Base-by-base conservation (phyloP, 768 basidiomycete species). In the Gloeophyllum trabeum region DNA sequence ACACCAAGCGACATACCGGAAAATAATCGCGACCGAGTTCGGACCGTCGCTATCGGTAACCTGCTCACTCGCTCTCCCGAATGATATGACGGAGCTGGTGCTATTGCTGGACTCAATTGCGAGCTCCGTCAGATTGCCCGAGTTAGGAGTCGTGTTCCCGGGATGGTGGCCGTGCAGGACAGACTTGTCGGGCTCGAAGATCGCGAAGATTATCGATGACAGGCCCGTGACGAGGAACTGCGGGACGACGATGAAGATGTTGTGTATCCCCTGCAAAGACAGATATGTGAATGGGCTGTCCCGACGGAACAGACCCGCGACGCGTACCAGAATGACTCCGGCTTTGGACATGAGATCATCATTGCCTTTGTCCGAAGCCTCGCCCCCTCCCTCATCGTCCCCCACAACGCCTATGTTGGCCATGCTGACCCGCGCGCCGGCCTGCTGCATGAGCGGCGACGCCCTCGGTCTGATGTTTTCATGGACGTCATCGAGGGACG, bases 151-250 rank as follows among this genome's bases (percentile, higher is more conserved):
- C 12, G 46, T 39, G 26, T 40, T 48, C n/a, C 48, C 49, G 18
- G 49, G 34, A 44, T 53, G 48, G 37, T 67, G 61, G 1, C 60
- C 59, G 6, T 66, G 67, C 1, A 66, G 46, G 21, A 58, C 63
- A 4, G 67, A 64, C 42, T 70, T 75, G 20, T 61, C 54, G 1
- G 84, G 81, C 46, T 94, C 92, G 46, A 91, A 69, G 4, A 96
- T 60, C 13, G 85, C 86, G 53, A 98, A 96, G 36, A 97, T 71
- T 46, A 93, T 64, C 6, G 91, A 77, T 1, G 90, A 79, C 4
- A 97, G 59, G 19, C 80, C 90, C 0, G 88, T 93, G 24, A 93
- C 83, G 30, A 98, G 69, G 61, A 97, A 93, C 54, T 98, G 94
- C 0, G 94, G 94, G 5, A 96, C 64, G 45, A 97, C 94, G 47